Evolutionary conservation across 2,329 filamentous ascomycete species (phyloP).

Genomic region (Balansia obtecta): DNA sequence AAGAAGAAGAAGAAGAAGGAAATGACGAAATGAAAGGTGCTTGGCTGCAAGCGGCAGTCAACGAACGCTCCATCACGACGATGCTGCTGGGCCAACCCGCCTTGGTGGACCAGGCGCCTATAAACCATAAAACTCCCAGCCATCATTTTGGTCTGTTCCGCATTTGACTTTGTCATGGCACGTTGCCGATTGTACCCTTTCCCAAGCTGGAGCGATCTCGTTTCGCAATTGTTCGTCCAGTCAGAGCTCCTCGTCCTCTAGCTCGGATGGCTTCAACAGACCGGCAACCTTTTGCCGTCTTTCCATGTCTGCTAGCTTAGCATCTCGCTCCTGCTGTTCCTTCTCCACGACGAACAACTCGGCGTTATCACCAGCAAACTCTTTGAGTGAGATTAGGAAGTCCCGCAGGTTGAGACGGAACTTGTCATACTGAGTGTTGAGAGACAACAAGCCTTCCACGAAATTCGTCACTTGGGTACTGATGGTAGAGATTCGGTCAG

Average conservation of each 20-base stretch:
- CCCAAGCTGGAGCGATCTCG: slow-evolving; percentile 38
- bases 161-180: slow-evolving; percentile 15
- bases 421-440: slow-evolving; percentile 80
- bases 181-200: slow-evolving; percentile 7
- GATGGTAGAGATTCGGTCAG: slow-evolving; percentile 20
- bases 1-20: neutral
- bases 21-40: neutral
- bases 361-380: slow-evolving; percentile 90
- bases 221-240: slow-evolving; percentile 55
- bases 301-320: slow-evolving; percentile 79
- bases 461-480: slow-evolving; percentile 82
- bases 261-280: slow-evolving; percentile 90
- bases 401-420: slow-evolving; percentile 95
- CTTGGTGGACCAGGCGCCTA: slow-evolving; percentile 17
- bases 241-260: slow-evolving; percentile 88
- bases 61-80: neutral
- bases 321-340: slow-evolving; percentile 78
- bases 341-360: slow-evolving; percentile 91
- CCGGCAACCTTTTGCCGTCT: slow-evolving; percentile 91
- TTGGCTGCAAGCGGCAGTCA: neutral
- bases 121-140: slow-evolving; percentile 55
- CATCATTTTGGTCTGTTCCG: slow-evolving; percentile 29
- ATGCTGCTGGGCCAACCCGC: neutral
- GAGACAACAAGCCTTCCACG: slow-evolving; percentile 76
- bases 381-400: slow-evolving; percentile 93